Conservation (phyloP, 1,284 basidiomycete genomes). For the Neolentinus lepideus region DNA sequence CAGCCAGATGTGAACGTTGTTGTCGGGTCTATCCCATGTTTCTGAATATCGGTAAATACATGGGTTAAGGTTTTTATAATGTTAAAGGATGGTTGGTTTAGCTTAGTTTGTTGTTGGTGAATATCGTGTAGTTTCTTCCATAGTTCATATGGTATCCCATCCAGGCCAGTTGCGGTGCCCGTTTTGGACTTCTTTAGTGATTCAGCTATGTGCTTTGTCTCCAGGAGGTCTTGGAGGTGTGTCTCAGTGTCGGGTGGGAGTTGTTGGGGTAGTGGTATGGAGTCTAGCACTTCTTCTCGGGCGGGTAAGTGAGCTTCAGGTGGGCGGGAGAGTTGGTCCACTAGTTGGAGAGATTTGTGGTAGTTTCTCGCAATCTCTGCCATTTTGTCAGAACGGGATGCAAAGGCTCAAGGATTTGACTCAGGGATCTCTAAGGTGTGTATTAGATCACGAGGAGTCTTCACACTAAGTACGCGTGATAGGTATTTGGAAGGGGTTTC, state of each 20-base stretch:
- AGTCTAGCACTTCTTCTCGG: background rate
- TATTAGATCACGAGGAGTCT: conserved; percentile 20
- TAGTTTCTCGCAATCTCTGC: conserved; percentile 15
- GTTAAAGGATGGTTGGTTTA: conserved; percentile 2
- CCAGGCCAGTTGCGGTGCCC: conserved; percentile 5
- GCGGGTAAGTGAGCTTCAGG: background rate
- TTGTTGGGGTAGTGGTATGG: background rate
- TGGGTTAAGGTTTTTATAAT: conserved; percentile 7
- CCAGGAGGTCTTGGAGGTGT: conserved; percentile 4
- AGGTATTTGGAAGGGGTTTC: conserved; percentile 23
- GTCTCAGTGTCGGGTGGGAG: background rate
- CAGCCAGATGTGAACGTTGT: conserved; percentile 21
- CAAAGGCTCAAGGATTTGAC: background rate
- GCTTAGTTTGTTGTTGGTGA: background rate
- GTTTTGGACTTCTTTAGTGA: conserved; percentile 1
- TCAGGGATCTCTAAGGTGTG: conserved; percentile 13
- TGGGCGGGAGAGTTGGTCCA: background rate
- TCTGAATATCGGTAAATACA: conserved; percentile 12
- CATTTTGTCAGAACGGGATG: conserved; percentile 7
- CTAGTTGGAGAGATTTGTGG: conserved; percentile 18
- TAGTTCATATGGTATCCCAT: conserved; percentile 11
- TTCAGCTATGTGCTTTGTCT: background rate
- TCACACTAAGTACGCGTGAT: conserved; percentile 17
- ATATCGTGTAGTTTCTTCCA: conserved; percentile 5
- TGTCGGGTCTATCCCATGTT: conserved; percentile 5